A percentile compares a stretch with the other conserved stretches of the same genome.
Evolutionary conservation across 345 rosid genomes (phyloP).

Genomic region (Heritiera fomes): DNA sequence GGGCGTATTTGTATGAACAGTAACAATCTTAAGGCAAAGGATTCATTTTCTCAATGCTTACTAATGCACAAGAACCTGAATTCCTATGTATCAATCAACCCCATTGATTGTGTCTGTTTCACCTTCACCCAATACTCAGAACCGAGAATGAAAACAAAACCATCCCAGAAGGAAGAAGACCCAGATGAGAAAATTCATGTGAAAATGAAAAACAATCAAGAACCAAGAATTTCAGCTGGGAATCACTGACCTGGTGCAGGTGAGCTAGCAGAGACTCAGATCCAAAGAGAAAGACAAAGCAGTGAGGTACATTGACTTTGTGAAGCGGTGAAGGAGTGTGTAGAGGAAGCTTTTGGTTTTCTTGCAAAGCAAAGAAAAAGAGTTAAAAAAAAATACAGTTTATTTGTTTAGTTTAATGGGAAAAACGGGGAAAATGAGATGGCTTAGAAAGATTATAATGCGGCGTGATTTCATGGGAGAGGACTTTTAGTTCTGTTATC

Average conservation of each 20-base stretch:
- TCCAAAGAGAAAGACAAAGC: conserved; percentile 19
- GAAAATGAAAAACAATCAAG: conserved; percentile 4
- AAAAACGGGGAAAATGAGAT: conserved; percentile 18
- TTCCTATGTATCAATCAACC: conserved; percentile 19
- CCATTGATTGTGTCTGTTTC: conserved; percentile 1
- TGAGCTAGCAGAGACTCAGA: conserved; percentile 23
- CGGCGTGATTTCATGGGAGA: conserved; percentile 23
- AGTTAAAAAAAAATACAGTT: neutral
- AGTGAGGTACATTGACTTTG: conserved; percentile 49
- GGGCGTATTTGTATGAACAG: neutral
- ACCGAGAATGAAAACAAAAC: conserved; percentile 10
- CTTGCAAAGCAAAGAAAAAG: conserved; percentile 9
- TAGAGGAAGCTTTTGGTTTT: neutral
- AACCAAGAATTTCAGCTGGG: neutral
- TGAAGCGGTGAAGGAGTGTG: conserved; percentile 21
- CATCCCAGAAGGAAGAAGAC: neutral
- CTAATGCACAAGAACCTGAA: conserved; percentile 19
- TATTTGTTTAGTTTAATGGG: conserved; percentile 3
- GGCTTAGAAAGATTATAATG: conserved; percentile 15
- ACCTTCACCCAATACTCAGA: neutral
- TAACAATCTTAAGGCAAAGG: conserved; percentile 6
- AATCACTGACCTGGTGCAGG: conserved; percentile 19
- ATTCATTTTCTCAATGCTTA: neutral
- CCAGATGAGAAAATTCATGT: conserved; percentile 25
- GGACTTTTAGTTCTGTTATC: conserved; percentile 1